phyloP scores from a whole-genome alignment of 2,329 filamentous ascomycete genomes.

The Calonectria ilicicola region DNA sequence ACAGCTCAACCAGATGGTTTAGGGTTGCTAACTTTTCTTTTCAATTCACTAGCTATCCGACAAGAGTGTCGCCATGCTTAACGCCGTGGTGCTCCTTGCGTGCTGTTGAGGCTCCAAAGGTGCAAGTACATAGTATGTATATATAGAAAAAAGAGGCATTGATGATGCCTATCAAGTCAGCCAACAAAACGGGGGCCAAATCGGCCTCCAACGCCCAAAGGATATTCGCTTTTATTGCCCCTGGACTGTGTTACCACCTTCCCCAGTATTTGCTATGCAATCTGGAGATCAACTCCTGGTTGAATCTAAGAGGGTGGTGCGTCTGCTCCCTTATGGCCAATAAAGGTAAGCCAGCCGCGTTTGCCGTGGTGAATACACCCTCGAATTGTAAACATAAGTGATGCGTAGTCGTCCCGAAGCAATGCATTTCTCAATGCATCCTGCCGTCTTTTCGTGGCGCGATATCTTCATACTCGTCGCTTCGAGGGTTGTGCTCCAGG shows the following conservation, averaged over 20 bases:
- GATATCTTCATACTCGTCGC: constrained; percentile 35
- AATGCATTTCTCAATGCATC: constrained; percentile 21
- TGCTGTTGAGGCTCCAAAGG: constrained; percentile 37
- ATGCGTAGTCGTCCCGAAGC: constrained; percentile 21
- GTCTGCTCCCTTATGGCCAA: constrained; percentile 29
- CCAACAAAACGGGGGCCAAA: constrained; percentile 30
- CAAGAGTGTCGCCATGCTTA: constrained; percentile 30
- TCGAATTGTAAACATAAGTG: constrained; percentile 13
- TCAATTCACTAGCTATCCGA: constrained; percentile 33
- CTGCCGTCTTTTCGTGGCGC: constrained; percentile 27
- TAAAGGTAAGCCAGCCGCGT: constrained; percentile 22
- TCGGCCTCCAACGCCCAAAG: constrained; percentile 33
- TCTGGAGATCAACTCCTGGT: constrained; percentile 21
- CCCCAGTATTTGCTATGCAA: constrained; percentile 20
- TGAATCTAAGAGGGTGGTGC: constrained; percentile 26
- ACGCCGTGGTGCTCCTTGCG: constrained; percentile 41
- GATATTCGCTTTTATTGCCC: constrained; percentile 29
- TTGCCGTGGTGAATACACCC: constrained; percentile 6
- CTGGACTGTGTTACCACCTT: constrained; percentile 13
- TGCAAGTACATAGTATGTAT: constrained; percentile 31
- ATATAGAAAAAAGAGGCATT: constrained; percentile 32
- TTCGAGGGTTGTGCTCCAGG: constrained; percentile 33
- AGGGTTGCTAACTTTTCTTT: constrained; percentile 30
- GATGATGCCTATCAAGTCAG: constrained; percentile 33
- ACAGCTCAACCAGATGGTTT: neutral